Conservation (phyloP, 768 basidiomycete genomes). For the Suillus alpinus region DNA sequence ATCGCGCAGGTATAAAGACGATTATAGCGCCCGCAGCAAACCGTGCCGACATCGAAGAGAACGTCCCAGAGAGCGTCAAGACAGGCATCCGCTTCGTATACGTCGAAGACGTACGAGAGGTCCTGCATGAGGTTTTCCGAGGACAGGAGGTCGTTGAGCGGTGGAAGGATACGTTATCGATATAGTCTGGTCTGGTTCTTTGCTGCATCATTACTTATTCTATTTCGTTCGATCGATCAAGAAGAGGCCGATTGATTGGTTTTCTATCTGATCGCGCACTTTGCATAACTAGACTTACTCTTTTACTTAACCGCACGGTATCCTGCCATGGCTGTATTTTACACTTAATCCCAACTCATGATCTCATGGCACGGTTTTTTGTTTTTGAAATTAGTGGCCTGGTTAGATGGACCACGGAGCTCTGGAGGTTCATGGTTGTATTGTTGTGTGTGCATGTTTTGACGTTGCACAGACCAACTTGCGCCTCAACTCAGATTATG, state of each 20-base stretch:
- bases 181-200: conserved; percentile 9
- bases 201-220: conserved; percentile 6
- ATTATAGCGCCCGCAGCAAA: conserved; percentile 86
- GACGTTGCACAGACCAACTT: too few relatives aligned
- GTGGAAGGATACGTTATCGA: conserved; percentile 62
- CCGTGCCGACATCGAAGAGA: conserved; percentile 93
- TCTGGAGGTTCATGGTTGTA: too few relatives aligned
- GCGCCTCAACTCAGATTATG: too few relatives aligned
- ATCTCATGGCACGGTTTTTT: conserved; percentile 1
- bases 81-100: conserved; percentile 93
- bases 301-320: not conserved
- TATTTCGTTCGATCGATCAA: conserved; percentile 2
- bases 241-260: not conserved
- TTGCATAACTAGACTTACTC: conserved; percentile 9
- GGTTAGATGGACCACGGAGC: too few relatives aligned
- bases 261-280: conserved; percentile 5
- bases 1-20: conserved; percentile 94
- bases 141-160: conserved; percentile 55
- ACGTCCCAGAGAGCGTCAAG: conserved; percentile 95
- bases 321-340: conserved; percentile 4
- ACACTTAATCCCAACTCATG: conserved; percentile 6
- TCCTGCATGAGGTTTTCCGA: conserved; percentile 82
- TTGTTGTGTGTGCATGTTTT: not conserved
- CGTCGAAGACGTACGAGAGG: conserved; percentile 90
- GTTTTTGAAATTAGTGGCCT: too few relatives aligned